Conservation (phyloP, 179 eudicot genomes). For the Camellia oleifera region DNA sequence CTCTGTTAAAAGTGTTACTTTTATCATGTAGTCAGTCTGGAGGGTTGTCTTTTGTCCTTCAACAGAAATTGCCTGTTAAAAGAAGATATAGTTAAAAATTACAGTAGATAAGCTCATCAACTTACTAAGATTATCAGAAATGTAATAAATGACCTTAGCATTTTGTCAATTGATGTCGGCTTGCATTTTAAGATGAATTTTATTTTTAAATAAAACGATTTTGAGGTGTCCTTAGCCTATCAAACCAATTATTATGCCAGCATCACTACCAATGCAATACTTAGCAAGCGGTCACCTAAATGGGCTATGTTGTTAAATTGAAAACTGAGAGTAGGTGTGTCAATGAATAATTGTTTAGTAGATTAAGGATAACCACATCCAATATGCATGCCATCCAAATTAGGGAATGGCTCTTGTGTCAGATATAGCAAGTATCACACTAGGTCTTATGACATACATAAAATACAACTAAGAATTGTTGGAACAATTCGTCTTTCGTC, state of each 20-base stretch:
- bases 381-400: not conserved
- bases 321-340: not conserved
- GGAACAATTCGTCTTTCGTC: too few species aligned
- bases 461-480: too few species aligned
- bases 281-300: not conserved
- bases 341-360: not conserved
- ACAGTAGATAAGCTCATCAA: not conserved
- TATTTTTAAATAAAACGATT: not conserved
- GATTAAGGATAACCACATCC: not conserved
- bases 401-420: not conserved
- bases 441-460: not conserved
- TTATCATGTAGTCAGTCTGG: slow-evolving; percentile 80
- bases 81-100: not conserved
- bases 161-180: not conserved
- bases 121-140: not conserved
- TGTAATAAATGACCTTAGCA: not conserved
- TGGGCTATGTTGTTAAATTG: not conserved
- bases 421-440: not conserved
- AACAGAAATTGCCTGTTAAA: slow-evolving; percentile 62
- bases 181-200: not conserved
- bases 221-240: not conserved
- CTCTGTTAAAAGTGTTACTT: slow-evolving; percentile 37
- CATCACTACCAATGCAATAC: not conserved
- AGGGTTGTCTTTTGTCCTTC: slow-evolving; percentile 72
- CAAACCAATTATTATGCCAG: not conserved